Percentiles rank a stretch among this genome's conserved stretches.
Conservation (phyloP, 345 rosid species). For the Populus davidiana region DNA sequence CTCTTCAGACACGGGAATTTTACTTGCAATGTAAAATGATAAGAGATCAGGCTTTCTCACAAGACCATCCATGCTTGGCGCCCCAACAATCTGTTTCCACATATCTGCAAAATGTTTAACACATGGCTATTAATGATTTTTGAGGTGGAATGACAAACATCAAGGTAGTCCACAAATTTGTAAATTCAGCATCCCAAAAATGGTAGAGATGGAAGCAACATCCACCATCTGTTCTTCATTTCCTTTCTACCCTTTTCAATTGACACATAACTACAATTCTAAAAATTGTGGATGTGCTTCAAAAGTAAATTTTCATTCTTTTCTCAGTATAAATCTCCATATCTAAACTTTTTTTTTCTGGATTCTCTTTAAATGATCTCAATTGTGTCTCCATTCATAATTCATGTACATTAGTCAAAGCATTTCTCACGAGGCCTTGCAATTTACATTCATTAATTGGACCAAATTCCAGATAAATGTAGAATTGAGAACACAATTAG, state of each 20-base stretch:
- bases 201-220: not conserved
- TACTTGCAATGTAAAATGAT: conserved; percentile 86
- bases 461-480: not conserved
- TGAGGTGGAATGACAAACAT: not conserved
- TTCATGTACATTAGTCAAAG: not conserved
- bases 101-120: conserved; percentile 50
- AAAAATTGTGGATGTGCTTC: not conserved
- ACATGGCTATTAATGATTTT: not conserved
- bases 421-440: not conserved
- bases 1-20: conserved; percentile 83
- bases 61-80: conserved; percentile 65
- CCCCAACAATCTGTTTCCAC: conserved; percentile 88
- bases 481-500: not conserved
- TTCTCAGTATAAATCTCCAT: not conserved
- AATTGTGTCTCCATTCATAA: not conserved
- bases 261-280: conserved; percentile 3
- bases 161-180: not conserved
- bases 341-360: not conserved
- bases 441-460: not conserved
- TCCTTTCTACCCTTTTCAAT: not conserved
- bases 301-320: not conserved
- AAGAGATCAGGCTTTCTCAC: conserved; percentile 77
- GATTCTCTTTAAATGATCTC: not conserved
- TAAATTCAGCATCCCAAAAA: not conserved
- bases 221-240: not conserved